phyloP scores from a whole-genome alignment of 2,329 filamentous ascomycete genomes.

The Teratosphaeria viscida region DNA sequence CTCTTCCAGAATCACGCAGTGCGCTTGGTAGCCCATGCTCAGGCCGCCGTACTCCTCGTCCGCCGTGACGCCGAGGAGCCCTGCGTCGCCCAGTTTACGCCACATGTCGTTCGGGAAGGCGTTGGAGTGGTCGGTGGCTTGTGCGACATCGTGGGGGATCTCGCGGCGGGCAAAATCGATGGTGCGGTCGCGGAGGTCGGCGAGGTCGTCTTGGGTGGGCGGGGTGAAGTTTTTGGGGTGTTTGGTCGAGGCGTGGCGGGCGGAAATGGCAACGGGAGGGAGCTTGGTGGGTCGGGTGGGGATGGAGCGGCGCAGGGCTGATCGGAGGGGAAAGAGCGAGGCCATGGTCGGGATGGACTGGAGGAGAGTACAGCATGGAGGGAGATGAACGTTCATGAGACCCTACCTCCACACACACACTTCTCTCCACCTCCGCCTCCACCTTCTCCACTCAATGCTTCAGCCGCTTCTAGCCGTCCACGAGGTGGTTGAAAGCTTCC shows the following conservation, averaged over 20 bases:
- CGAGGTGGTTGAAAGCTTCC: neutral
- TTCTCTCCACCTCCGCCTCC: constrained; percentile 2
- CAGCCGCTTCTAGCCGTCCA: neutral
- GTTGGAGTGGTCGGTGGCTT: constrained; percentile 74
- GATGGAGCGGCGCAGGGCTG: constrained; percentile 14
- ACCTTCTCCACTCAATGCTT: neutral
- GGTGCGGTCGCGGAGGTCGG: constrained; percentile 72
- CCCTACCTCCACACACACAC: neutral
- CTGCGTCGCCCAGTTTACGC: constrained; percentile 84
- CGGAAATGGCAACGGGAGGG: neutral
- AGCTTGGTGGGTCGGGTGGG: neutral
- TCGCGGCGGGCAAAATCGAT: constrained; percentile 83
- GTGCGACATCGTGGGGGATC: constrained; percentile 72
- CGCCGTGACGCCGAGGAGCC: constrained; percentile 82
- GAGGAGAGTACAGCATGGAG: neutral
- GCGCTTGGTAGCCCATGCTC: constrained; percentile 89
- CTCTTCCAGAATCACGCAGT: constrained; percentile 93
- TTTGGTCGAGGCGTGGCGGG: constrained; percentile 52
- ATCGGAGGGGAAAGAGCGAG: constrained; percentile 9
- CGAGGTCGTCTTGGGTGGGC: constrained; percentile 61
- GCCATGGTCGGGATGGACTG: neutral
- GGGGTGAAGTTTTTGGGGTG: constrained; percentile 57
- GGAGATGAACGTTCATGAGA: neutral
- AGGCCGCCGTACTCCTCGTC: constrained; percentile 86
- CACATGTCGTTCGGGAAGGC: constrained; percentile 86